Evolutionary conservation across 148 eudicot species (phyloP).

Genomic region (Rhododendron simsii): DNA sequence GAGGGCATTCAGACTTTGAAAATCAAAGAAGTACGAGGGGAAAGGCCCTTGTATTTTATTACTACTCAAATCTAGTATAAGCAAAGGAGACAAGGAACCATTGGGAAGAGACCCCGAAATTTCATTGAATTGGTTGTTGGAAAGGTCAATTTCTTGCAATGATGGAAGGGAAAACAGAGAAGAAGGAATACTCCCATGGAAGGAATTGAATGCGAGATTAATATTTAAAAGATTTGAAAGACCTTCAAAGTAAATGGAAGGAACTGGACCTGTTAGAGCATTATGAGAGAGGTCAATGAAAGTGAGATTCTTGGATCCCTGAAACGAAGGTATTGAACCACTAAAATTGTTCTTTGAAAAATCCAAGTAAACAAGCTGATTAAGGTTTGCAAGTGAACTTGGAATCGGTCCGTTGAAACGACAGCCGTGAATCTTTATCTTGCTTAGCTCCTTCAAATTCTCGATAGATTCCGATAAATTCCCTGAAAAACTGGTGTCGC

Average conservation of each 20-base stretch:
- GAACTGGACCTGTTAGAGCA: slow-evolving; percentile 23
- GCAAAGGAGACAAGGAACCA: too few species aligned
- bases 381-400: slow-evolving; percentile 23
- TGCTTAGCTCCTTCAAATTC: too few species aligned
- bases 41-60: background rate
- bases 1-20: too few species aligned
- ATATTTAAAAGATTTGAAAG: slow-evolving; percentile 25
- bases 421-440: too few species aligned
- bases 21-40: too few species aligned
- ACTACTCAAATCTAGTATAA: too few species aligned
- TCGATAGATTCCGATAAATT: too few species aligned
- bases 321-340: slow-evolving; percentile 36
- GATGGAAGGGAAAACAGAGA: slow-evolving; percentile 32
- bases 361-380: slow-evolving; percentile 29
- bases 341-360: background rate
- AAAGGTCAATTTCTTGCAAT: slow-evolving; percentile 17
- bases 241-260: slow-evolving; percentile 30
- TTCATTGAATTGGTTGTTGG: slow-evolving; percentile 23
- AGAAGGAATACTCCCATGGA: slow-evolving; percentile 42
- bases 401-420: slow-evolving; percentile 26
- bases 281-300: too few species aligned
- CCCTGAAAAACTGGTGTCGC: too few species aligned
- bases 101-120: too few species aligned
- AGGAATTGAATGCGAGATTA: slow-evolving; percentile 27
- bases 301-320: background rate